phyloP scores from a whole-genome alignment of 2,329 filamentous ascomycete species.

The Aspergillus tubingensis region DNA sequence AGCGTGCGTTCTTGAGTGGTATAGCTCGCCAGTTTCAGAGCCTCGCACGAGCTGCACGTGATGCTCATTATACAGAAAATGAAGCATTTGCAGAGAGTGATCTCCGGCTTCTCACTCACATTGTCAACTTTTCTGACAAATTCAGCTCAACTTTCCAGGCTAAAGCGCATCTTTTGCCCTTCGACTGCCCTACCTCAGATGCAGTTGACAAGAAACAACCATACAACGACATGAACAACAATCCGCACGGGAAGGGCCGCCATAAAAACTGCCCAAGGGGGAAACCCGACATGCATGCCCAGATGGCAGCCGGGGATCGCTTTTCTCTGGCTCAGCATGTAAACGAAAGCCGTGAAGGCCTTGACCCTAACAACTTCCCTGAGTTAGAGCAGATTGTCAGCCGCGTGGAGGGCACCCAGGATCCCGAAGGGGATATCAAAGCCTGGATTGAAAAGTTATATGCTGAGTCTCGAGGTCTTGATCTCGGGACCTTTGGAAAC shows the following conservation, averaged over 20 bases:
- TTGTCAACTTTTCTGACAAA: neutral
- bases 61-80: neutral
- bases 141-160: neutral
- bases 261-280: no score
- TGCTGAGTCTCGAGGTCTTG: conserved; percentile 52
- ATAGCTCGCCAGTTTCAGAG: neutral
- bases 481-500: conserved; percentile 53
- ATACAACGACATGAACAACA: no score
- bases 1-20: neutral
- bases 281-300: no score
- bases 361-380: neutral
- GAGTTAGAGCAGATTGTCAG: conserved; percentile 25
- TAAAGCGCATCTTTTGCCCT: neutral
- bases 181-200: neutral
- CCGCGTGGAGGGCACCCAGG: neutral
- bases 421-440: conserved; percentile 39
- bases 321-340: no score
- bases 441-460: conserved; percentile 50
- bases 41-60: neutral
- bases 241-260: no score
- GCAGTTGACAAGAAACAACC: neutral
- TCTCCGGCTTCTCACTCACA: neutral
- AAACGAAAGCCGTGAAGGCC: neutral
- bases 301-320: no score
- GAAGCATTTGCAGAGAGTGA: neutral